Evolutionary conservation across 176 grass and related monocot genomes (phyloP).

Genomic region (Carex scoparia): DNA sequence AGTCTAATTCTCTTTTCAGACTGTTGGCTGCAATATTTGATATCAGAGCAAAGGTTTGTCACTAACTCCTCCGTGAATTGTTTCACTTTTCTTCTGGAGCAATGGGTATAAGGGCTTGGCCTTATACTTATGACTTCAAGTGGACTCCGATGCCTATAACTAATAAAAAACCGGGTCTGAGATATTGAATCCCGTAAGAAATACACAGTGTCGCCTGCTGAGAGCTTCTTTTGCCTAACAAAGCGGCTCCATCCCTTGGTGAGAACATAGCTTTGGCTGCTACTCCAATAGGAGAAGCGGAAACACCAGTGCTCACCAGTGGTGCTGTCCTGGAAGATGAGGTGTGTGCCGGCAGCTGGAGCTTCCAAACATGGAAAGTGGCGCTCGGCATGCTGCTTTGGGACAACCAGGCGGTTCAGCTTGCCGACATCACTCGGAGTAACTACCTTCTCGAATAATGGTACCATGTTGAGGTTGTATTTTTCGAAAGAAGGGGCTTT

Average conservation of each 20-base stretch:
- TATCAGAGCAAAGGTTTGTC: background rate
- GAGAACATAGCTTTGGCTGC: constrained; percentile 34
- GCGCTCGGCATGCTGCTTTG: constrained; percentile 50
- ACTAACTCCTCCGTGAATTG: background rate
- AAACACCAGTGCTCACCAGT: background rate
- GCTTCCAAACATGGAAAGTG: constrained; percentile 34
- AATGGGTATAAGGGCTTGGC: background rate
- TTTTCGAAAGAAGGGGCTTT: background rate
- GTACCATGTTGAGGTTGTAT: background rate
- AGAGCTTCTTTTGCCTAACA: background rate
- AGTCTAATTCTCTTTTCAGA: constrained; percentile 30
- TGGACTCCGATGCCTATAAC: background rate
- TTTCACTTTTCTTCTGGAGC: constrained; percentile 12
- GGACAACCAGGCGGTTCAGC: constrained; percentile 54
- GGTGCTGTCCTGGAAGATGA: constrained; percentile 43
- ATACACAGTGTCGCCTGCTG: background rate
- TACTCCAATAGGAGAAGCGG: constrained; percentile 22
- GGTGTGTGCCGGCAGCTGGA: constrained; percentile 28
- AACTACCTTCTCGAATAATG: constrained; percentile 42
- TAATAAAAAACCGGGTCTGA: constrained; percentile 17
- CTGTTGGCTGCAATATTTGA: background rate
- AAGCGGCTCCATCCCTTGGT: constrained; percentile 25
- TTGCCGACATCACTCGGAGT: constrained; percentile 49
- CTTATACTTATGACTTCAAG: constrained; percentile 11
- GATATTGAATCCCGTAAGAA: constrained; percentile 9